Evolutionary conservation across 257 asterid genomes (phyloP).

Genomic region (Nicotiana benthamiana): DNA sequence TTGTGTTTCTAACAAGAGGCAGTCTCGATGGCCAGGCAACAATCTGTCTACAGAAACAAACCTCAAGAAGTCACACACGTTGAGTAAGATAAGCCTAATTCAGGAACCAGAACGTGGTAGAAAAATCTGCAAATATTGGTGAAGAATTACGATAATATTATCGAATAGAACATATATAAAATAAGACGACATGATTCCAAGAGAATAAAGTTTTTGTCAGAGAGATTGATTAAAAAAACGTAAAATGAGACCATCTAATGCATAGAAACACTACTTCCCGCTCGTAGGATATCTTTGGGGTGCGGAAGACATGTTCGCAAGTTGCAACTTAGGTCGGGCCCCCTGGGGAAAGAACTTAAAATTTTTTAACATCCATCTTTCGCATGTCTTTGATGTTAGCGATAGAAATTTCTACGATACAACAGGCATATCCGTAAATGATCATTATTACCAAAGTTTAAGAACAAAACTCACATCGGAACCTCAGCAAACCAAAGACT

Average conservation of each 20-base stretch:
- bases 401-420: background rate
- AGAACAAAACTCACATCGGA: background rate
- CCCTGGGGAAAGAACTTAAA: background rate
- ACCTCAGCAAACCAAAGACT: background rate
- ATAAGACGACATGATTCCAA: background rate
- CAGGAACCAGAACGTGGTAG: background rate
- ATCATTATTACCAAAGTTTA: background rate
- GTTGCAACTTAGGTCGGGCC: background rate
- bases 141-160: background rate
- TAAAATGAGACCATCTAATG: background rate
- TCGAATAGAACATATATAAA: background rate
- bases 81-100: background rate
- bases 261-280: background rate
- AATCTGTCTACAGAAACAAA: background rate
- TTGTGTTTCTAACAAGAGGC: background rate
- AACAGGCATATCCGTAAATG: background rate
- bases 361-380: background rate
- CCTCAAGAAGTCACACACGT: background rate
- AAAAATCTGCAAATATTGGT: background rate
- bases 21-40: background rate
- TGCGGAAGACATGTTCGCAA: background rate
- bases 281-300: background rate
- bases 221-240: background rate
- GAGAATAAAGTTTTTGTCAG: background rate
- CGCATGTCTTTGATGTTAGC: background rate